A percentile compares a stretch with the other conserved stretches of the same genome.
Conservation (phyloP, 495 filamentous ascomycete genomes). For the Astrocystis sublimbata region DNA sequence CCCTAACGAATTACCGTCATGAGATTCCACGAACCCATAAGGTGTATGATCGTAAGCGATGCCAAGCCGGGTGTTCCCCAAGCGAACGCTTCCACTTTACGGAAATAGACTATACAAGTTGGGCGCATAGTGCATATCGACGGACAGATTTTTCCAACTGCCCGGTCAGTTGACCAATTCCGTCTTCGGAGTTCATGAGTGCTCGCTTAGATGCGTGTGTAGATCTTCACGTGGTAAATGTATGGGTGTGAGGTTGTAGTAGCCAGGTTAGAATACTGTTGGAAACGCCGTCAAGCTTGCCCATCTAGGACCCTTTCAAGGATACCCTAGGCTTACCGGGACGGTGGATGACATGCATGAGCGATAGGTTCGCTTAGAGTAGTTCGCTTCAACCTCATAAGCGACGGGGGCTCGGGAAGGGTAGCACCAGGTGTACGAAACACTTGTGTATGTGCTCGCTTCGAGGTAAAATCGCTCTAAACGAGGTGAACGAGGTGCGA, state of each 20-base stretch:
- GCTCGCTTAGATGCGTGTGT: background rate
- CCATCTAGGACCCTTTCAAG: background rate
- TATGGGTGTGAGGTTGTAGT: background rate
- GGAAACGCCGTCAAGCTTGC: background rate
- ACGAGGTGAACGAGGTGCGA: background rate
- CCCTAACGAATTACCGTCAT: slow-evolving; percentile 23
- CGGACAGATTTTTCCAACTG: background rate
- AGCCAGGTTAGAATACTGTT: background rate
- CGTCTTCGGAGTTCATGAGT: background rate
- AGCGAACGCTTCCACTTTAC: background rate
- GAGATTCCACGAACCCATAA: slow-evolving; percentile 20
- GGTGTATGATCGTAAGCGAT: background rate
- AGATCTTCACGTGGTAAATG: background rate
- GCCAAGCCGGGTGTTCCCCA: slow-evolving; percentile 2
- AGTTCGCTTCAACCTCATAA: background rate
- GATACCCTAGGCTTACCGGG: background rate
- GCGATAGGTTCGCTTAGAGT: background rate
- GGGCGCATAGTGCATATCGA: background rate
- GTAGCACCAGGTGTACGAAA: background rate
- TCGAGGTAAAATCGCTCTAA: background rate
- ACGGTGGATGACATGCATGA: background rate
- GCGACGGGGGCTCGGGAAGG: background rate
- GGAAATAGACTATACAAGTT: background rate
- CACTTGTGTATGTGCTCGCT: background rate
- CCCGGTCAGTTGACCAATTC: background rate